A percentile compares a stretch with the other conserved stretches of the same genome.
phyloP scores from a whole-genome alignment of 257 asterid species.

The Ilex asprella region DNA sequence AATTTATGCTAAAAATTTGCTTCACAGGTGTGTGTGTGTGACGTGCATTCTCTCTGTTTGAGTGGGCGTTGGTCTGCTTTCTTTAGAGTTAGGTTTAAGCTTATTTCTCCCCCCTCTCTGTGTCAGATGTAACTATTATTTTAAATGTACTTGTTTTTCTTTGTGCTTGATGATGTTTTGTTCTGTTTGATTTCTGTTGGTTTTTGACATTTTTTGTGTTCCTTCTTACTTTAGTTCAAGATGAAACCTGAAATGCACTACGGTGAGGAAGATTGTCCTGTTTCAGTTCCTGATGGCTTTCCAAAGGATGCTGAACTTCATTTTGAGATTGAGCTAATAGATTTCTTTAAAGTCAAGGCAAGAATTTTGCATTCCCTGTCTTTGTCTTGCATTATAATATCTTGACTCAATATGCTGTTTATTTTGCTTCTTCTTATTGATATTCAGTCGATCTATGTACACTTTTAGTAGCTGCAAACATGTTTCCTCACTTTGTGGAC shows the following conservation, averaged over 20 bases:
- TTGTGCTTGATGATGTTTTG: neutral
- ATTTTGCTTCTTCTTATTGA: neutral
- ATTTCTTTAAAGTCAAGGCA: conserved; percentile 91
- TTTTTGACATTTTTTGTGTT: conserved; percentile 11
- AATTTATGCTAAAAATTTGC: too few relatives aligned
- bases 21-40: too few relatives aligned
- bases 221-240: conserved; percentile 64
- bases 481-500: too few relatives aligned
- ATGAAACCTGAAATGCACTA: conserved; percentile 92
- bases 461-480: neutral
- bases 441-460: neutral
- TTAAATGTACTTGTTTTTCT: neutral
- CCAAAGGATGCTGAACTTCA: conserved; percentile 94
- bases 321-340: conserved; percentile 88
- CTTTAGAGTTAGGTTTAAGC: neutral
- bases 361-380: conserved; percentile 21
- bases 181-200: neutral
- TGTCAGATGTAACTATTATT: too few relatives aligned
- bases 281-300: conserved; percentile 60
- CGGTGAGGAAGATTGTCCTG: conserved; percentile 84
- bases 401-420: neutral
- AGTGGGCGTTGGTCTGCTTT: too few relatives aligned
- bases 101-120: too few relatives aligned
- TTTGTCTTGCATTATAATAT: conserved; percentile 2
- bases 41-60: too few relatives aligned